These are phyloP conservation scores for Aspergillus jensenii DNA, from an alignment of 2,329 filamentous ascomycete species.

Conservation along the genomic window DNA sequence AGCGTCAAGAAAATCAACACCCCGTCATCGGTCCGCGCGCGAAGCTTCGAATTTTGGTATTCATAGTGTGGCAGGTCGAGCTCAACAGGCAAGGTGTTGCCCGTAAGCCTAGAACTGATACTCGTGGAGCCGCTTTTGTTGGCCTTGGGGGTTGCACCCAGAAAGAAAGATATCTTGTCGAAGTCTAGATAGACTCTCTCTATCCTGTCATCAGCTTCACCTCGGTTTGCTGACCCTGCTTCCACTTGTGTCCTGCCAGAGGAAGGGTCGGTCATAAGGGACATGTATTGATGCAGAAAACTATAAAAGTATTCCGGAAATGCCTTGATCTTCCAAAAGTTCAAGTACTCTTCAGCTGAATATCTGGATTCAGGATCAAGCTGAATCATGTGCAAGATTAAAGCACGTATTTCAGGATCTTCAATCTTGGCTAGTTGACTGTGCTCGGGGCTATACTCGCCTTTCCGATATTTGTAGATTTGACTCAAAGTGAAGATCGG, in stretches of 20 bases:
- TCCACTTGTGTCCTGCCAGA: constrained; percentile 73
- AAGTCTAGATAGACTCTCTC: constrained; percentile 92
- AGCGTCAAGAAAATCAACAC: constrained; percentile 89
- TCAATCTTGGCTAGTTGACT: constrained; percentile 82
- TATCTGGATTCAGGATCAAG: constrained; percentile 88
- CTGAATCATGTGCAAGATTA: constrained; percentile 96
- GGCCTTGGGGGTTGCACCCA: constrained; percentile 68
- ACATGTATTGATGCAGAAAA: constrained; percentile 97
- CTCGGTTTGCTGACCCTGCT: constrained; percentile 68
- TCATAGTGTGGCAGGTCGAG: constrained; percentile 85
- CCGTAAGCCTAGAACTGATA: constrained; percentile 34
- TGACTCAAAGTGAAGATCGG: constrained; percentile 98
- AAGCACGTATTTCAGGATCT: constrained; percentile 79
- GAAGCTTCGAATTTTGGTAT: constrained; percentile 62
- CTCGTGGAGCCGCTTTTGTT: constrained; percentile 32
- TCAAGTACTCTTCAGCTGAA: constrained; percentile 88
- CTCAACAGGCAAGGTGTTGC: constrained; percentile 64
- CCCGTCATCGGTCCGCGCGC: constrained; percentile 75
- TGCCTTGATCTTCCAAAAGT: constrained; percentile 86
- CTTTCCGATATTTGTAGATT: constrained; percentile 88
- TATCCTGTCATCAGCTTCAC: constrained; percentile 89
- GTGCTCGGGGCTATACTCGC: constrained; percentile 85
- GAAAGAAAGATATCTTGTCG: constrained; percentile 94
- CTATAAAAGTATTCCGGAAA: constrained; percentile 98
- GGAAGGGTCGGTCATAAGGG: constrained; percentile 85